Conservation (phyloP, 345 rosid species). For the Eucalyptus coolabah region DNA sequence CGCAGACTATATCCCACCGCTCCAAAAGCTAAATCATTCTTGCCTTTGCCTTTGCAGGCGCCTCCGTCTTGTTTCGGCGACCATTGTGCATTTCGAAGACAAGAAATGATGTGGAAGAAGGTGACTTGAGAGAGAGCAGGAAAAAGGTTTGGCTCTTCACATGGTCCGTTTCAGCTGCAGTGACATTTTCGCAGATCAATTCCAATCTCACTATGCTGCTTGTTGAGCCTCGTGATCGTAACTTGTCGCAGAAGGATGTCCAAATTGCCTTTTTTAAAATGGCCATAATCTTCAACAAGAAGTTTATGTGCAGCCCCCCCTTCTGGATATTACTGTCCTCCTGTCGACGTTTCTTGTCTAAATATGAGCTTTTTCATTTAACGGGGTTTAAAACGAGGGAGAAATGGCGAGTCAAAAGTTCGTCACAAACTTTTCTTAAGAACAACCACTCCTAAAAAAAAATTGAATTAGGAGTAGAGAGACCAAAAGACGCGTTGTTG, state of each 20-base stretch:
- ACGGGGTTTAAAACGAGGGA: background rate
- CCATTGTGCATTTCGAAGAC: background rate
- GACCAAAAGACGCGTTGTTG: background rate
- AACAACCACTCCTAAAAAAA: background rate
- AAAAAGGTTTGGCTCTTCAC: background rate
- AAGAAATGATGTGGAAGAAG: background rate
- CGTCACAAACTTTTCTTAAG: background rate
- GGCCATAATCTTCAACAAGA: background rate
- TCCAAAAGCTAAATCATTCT: background rate
- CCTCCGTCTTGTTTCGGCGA: background rate
- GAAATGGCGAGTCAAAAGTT: background rate
- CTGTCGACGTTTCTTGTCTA: background rate
- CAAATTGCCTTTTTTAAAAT: background rate
- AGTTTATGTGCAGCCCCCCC: background rate
- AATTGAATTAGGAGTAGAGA: background rate
- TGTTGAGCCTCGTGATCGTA: background rate
- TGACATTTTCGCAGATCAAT: background rate
- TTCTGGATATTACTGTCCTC: background rate
- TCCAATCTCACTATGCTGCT: background rate
- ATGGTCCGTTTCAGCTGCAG: background rate
- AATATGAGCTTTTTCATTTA: background rate
- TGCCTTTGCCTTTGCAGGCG: background rate
- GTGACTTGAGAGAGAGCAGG: background rate
- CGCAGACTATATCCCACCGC: background rate
- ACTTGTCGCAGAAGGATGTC: background rate